These are phyloP conservation scores for Amanita fuliginea DNA, from an alignment of 768 basidiomycete genomes.

Conservation along the genomic window DNA sequence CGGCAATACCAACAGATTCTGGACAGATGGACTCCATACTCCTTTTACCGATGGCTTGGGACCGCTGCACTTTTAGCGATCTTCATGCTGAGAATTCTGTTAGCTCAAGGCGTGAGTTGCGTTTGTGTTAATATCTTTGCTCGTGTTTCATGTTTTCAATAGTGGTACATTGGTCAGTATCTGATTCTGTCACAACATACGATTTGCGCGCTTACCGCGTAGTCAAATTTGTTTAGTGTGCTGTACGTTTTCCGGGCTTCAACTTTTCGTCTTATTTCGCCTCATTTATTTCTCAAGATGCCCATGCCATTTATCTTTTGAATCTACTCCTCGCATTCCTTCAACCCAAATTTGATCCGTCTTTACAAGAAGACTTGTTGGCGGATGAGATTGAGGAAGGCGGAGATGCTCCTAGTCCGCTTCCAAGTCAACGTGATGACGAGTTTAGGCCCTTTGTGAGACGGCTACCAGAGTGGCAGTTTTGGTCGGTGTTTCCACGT, in stretches of 20 bases:
- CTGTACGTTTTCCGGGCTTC: conserved; percentile 40
- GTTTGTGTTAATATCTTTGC: conserved; percentile 5
- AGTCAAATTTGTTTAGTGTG: conserved; percentile 33
- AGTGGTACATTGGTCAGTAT: conserved; percentile 90
- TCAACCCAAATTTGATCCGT: conserved; percentile 97
- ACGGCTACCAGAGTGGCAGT: conserved; percentile 92
- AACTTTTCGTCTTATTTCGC: conserved; percentile 5
- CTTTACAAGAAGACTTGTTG: conserved; percentile 83
- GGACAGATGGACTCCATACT: conserved; percentile 89
- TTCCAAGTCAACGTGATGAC: conserved; percentile 71
- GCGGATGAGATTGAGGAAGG: conserved; percentile 97
- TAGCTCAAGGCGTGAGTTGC: conserved; percentile 75
- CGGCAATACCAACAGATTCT: conserved; percentile 79
- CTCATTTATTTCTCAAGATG: conserved; percentile 37
- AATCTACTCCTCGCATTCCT: conserved; percentile 96
- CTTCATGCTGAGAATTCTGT: conserved; percentile 78
- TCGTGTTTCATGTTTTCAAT: conserved; percentile 8
- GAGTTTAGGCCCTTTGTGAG: conserved; percentile 97
- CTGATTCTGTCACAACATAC: background rate
- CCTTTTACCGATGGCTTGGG: conserved; percentile 80
- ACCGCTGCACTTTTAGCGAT: conserved; percentile 60
- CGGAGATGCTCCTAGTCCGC: conserved; percentile 43
- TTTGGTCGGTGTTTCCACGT: conserved; percentile 48
- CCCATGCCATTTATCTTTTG: conserved; percentile 88
- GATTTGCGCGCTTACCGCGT: background rate